These are phyloP conservation scores for Gnomoniopsis smithogilvyi DNA, from an alignment of 2,329 filamentous ascomycete species.

Conservation along the genomic window DNA sequence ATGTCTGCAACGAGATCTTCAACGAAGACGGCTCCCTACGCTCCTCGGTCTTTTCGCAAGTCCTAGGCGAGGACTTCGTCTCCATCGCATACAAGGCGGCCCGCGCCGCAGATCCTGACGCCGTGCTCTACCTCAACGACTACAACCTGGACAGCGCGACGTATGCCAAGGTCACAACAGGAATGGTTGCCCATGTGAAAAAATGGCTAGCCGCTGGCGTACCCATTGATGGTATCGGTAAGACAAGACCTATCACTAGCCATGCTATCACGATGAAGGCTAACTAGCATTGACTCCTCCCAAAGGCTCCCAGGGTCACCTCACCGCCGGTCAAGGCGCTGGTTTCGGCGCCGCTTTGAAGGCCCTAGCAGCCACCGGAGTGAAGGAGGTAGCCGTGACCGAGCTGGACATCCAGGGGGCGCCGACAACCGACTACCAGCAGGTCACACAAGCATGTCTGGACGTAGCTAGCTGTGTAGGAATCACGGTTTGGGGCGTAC, in stretches of 20 bases:
- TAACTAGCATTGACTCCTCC: too few relatives aligned
- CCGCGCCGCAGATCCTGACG: constrained; percentile 60
- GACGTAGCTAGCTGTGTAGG: constrained; percentile 23
- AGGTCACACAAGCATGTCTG: constrained; percentile 32
- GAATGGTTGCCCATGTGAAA: constrained; percentile 57
- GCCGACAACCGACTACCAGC: constrained; percentile 53
- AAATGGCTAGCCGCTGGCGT: constrained; percentile 60
- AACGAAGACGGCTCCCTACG: constrained; percentile 59
- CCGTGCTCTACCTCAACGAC: constrained; percentile 76
- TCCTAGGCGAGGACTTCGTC: constrained; percentile 69
- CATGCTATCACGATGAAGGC: too few relatives aligned
- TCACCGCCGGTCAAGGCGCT: constrained; percentile 41
- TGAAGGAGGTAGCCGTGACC: constrained; percentile 61
- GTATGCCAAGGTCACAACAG: constrained; percentile 55
- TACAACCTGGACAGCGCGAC: constrained; percentile 62
- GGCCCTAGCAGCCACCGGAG: constrained; percentile 46
- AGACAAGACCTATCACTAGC: too few relatives aligned
- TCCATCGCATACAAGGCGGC: constrained; percentile 68
- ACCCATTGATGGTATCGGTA: constrained; percentile 66
- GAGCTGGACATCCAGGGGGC: constrained; percentile 65
- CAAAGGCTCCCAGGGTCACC: constrained; percentile 56
- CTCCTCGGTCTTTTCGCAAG: constrained; percentile 59
- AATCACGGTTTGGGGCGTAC: constrained; percentile 18
- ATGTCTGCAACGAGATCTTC: constrained; percentile 65
- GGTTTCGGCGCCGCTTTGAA: constrained; percentile 47